Evolutionary conservation across 257 asterid genomes (phyloP), one percentile per base, ranked within the genome.

Genomic region (Gentiana dahurica): DNA sequence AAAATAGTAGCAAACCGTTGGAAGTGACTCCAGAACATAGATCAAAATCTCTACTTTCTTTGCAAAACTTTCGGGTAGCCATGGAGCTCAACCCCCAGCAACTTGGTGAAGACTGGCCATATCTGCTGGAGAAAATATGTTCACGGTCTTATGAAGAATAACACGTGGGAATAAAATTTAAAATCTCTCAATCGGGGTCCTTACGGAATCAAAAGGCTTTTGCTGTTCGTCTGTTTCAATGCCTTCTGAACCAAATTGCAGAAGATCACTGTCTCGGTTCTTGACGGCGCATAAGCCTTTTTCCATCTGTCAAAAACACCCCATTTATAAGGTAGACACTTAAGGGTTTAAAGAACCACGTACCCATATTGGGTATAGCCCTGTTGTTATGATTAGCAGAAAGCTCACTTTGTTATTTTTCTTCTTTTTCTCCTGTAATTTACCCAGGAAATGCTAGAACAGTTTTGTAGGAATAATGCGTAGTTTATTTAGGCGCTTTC

Each of bases 91-190:
- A 81, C 68, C 89, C 93, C 46, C 74, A 47, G 73, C 89, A 79
- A 73, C 93, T 89, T 34, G 97, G 95, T 9, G 93, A 86, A 81
- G 95, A 93, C 71, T 86, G 87, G 93, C 81, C 95, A 8, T 69
- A 76, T 73, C 77, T 77, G 64, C 73, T 83, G 36, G 97, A 89
- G 80, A 86, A 69, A 74, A 78, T 89, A 68, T 79, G 92, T 67
- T 68, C 79, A 37, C 77, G 48, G n/a, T 64, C 85, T 61, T 79
- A 77, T 63, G 92, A 86, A 63, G 87, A 78, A 77, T 83, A 71
- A 73, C 54, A 58, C 47, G 58, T 33, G 95, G 95, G 24, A 24
- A 24, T 24, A 24, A 24, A 24, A 24, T 24, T 24, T 24, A 24
- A 24, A 24, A 24, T 24, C 24, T 24, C 24, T 15, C 12, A 37